A percentile compares a stretch with the other conserved stretches of the same genome.
These are phyloP conservation scores for Diutina scorzettiae DNA, from an alignment of 1,139 yeast genomes.

Conservation along the genomic window DNA sequence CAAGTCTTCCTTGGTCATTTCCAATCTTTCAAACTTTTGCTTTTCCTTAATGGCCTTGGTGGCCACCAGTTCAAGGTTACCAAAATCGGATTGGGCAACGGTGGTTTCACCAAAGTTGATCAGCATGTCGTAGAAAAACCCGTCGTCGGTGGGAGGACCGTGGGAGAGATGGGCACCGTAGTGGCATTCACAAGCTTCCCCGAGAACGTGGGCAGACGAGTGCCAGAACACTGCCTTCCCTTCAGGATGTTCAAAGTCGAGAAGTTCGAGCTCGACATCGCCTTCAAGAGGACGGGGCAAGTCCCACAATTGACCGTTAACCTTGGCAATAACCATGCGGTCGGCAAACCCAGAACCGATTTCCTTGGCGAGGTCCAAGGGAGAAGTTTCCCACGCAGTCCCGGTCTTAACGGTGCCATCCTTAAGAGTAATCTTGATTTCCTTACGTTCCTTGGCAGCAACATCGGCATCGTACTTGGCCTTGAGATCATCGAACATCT, in stretches of 20 bases:
- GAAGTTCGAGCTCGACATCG: slow-evolving; percentile 58
- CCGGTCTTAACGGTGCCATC: slow-evolving; percentile 79
- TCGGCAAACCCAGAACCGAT: slow-evolving; percentile 79
- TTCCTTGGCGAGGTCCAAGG: slow-evolving; percentile 70
- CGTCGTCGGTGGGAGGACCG: slow-evolving; percentile 98
- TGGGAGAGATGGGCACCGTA: slow-evolving; percentile 77
- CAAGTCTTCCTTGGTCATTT: slow-evolving; percentile 81
- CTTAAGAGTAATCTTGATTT: slow-evolving; percentile 71
- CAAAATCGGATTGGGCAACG: slow-evolving; percentile 75
- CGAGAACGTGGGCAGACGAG: slow-evolving; percentile 95
- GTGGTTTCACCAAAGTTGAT: slow-evolving; percentile 64
- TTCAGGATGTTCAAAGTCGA: slow-evolving; percentile 60
- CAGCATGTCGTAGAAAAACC: slow-evolving; percentile 95
- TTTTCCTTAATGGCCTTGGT: slow-evolving; percentile 90
- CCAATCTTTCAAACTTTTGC: slow-evolving; percentile 91
- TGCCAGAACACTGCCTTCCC: slow-evolving; percentile 98
- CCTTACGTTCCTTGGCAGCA: slow-evolving; percentile 43
- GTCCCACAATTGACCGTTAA: slow-evolving; percentile 86
- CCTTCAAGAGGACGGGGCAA: slow-evolving; percentile 85
- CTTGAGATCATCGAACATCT: slow-evolving; percentile 71
- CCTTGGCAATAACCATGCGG: slow-evolving; percentile 83
- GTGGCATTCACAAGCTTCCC: slow-evolving; percentile 97
- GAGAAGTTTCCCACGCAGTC: slow-evolving; percentile 80
- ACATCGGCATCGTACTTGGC: slow-evolving; percentile 64
- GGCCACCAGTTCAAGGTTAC: slow-evolving; percentile 75